Evolutionary conservation across 2,329 filamentous ascomycete genomes (phyloP).

Genomic region (Pseudogymnoascus sp.): DNA sequence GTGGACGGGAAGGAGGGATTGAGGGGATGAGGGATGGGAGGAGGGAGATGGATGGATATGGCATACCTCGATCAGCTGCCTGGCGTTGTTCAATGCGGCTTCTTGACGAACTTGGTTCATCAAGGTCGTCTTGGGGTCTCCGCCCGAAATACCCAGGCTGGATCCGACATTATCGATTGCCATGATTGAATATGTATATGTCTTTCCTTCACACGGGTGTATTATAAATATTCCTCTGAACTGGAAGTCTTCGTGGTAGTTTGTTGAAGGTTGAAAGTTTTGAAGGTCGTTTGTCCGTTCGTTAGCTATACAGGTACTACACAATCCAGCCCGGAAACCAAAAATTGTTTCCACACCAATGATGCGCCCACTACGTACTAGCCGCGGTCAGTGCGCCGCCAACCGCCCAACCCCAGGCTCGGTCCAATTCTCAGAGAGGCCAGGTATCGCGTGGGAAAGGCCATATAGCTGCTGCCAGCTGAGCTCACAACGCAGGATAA

Average conservation of each 20-base stretch:
- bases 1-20: neutral
- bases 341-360: neutral
- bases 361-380: neutral
- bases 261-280: too few relatives aligned
- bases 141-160: constrained; percentile 11
- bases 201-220: neutral
- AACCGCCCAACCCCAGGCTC: neutral
- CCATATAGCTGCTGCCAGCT: neutral
- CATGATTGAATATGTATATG: neutral
- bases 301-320: neutral
- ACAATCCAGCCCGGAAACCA: neutral
- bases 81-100: constrained; percentile 57
- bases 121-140: constrained; percentile 25
- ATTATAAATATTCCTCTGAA: neutral
- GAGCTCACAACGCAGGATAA: constrained; percentile 15
- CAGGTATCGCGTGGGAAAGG: neutral
- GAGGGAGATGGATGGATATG: neutral
- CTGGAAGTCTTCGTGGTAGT: neutral
- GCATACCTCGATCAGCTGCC: constrained; percentile 59
- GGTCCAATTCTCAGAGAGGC: neutral
- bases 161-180: constrained; percentile 23
- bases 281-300: neutral
- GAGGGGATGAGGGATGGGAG: too few relatives aligned
- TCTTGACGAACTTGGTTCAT: constrained; percentile 52
- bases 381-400: neutral